Conservation (phyloP, 2,329 filamentous ascomycete genomes). For the Phialocephala sp. region DNA sequence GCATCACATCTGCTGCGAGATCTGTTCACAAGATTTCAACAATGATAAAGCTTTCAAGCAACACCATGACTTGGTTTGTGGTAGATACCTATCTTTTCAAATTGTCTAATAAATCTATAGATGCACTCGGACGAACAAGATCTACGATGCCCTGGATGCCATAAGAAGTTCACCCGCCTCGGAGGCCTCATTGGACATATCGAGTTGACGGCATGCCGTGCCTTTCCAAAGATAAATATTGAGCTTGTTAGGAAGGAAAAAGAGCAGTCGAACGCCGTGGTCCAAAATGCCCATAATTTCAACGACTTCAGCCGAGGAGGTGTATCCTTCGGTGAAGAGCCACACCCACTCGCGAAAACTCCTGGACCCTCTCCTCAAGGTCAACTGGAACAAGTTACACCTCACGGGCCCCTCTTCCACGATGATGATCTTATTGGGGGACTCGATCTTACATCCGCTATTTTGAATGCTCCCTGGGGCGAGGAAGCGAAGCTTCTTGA, state of each 20-base stretch:
- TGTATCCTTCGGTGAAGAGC: slow-evolving; percentile 5
- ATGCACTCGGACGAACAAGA: slow-evolving; percentile 29
- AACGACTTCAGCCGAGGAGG: slow-evolving; percentile 15
- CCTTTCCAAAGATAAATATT: not conserved
- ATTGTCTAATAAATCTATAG: slow-evolving; percentile 20
- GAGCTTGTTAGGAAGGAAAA: slow-evolving; percentile 13
- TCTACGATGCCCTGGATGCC: slow-evolving; percentile 26
- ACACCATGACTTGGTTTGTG: slow-evolving; percentile 23
- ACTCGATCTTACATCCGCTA: not conserved
- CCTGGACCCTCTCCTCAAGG: not conserved
- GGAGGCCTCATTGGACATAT: slow-evolving; percentile 31
- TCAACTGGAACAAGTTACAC: not conserved
- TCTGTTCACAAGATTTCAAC: slow-evolving; percentile 30
- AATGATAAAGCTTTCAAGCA: slow-evolving; percentile 24
- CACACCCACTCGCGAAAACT: slow-evolving; percentile 3
- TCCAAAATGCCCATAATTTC: slow-evolving; percentile 9
- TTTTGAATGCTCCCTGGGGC: slow-evolving; percentile 7
- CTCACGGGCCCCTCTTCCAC: not conserved
- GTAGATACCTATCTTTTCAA: not conserved
- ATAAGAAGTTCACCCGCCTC: slow-evolving; percentile 26
- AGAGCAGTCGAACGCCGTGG: not conserved
- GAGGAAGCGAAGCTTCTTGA: not conserved
- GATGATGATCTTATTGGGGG: slow-evolving; percentile 5
- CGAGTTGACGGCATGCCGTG: slow-evolving; percentile 23
- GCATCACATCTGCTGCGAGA: slow-evolving; percentile 21